Percentiles rank a stretch among this genome's conserved stretches.
Conservation (phyloP, 2,329 filamentous ascomycete genomes). For the Botryotinia globosa region DNA sequence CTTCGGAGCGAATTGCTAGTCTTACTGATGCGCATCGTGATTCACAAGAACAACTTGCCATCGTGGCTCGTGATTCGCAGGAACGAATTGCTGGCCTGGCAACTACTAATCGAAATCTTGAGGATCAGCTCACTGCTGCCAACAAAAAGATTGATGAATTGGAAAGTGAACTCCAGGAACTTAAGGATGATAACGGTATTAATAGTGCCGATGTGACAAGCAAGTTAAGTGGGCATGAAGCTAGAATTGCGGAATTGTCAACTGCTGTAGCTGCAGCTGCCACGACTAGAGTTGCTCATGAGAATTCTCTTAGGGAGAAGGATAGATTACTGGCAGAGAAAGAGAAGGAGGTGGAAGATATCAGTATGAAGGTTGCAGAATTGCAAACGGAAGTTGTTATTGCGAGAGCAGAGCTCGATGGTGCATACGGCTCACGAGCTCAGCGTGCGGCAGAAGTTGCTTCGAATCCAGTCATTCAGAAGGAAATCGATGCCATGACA, state of each 20-base stretch:
- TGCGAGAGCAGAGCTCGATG: constrained; percentile 84
- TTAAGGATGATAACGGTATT: constrained; percentile 34
- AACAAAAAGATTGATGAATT: constrained; percentile 36
- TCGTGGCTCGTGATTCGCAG: constrained; percentile 16
- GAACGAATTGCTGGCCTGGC: constrained; percentile 14
- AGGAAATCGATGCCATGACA: constrained; percentile 56
- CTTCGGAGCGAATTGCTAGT: constrained; percentile 13
- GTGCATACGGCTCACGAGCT: constrained; percentile 79
- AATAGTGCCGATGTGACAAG: constrained; percentile 34
- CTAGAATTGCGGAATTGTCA: constrained; percentile 32
- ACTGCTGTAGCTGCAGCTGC: constrained; percentile 31
- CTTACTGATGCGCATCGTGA: not conserved
- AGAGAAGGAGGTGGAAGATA: constrained; percentile 49
- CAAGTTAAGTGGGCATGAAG: constrained; percentile 33
- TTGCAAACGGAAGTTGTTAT: constrained; percentile 82
- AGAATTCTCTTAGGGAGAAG: constrained; percentile 30
- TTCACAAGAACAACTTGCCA: constrained; percentile 11
- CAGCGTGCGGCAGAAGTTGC: constrained; percentile 66
- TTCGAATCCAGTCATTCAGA: constrained; percentile 55
- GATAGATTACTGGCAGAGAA: constrained; percentile 38
- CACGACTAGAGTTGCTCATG: constrained; percentile 27
- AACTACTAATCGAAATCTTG: constrained; percentile 12
- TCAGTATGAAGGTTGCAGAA: constrained; percentile 63
- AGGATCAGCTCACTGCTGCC: constrained; percentile 23
- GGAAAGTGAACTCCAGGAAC: constrained; percentile 36